Evolutionary conservation across 202 grass and related monocot species (phyloP), one percentile per base, ranked within the genome.

Genomic region (Bolboschoenoplectus hybrid): DNA sequence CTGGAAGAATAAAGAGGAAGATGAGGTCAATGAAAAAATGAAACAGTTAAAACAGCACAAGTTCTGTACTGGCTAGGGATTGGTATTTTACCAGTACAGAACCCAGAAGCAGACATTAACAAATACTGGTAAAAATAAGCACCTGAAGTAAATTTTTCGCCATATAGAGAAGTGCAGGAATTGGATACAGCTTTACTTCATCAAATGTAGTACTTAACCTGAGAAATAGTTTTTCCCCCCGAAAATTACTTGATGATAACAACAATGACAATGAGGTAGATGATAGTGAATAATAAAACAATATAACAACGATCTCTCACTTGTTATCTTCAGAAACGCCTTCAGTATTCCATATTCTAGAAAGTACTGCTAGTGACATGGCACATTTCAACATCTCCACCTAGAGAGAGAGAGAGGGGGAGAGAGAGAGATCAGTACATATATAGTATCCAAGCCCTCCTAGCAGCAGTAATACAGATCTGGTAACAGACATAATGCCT

Each of bases 141-240:
- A 98, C 93, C 90, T 98, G 95, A 62, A 98, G 60, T 85, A 98
- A 88, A 85, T 95, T 98, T 81, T 98, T 98, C 6, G 90, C 87
- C 90, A 95, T 87, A 79, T 95, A 98, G 72, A 95, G 88, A 67
- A 89, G 49, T 4, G 96, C 93, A 57, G 96, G 96, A 84, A 98
- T 89, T 16, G 96, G 93, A 82, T 95, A 98, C 80, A 95, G 89
- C 67, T 76, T 90, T 87, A 92, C 89, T 95, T 98, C 96, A 76
- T 94, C 93, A 81, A 98, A 92, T 0, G 93, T 87, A 50, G 89
- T 91, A 82, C 76, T 90, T 95, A 98, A 90, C 72, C 95, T 98
- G 86, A 86, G 86, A 92, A 88, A 63, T 49, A 20, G 46, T 17
- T 69, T 44, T 47, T 46, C 34, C 46, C 46, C 38, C 6, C 13